Evolutionary conservation across 2,329 filamentous ascomycete species (phyloP), one percentile per base, ranked within the genome.

Genomic region (Fusarium pininemorale): DNA sequence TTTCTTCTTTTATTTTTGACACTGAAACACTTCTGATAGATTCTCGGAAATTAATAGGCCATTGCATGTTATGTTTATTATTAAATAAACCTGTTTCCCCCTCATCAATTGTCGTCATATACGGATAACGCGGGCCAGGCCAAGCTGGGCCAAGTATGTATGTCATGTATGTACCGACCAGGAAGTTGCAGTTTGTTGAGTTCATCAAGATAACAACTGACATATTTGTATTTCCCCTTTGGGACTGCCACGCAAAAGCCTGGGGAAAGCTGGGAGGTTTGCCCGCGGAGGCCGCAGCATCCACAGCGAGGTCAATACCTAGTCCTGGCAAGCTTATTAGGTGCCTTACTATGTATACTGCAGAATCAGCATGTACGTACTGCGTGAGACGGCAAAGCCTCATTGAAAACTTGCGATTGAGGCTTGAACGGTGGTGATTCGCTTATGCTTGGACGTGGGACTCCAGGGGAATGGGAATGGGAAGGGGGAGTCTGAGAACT

Each of bases 111-210:
- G 63, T 74, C 71, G 51, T 68, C 56, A 66, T 72, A 66, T 72
- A 44, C 60, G 65, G 70, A 65, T 66, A 65, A 48, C 42, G 63
- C 62, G 70, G 54, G 44, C 37, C 47, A 47, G 35, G 41, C 48
- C 64, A 69, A 69, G 64, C 42, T 69, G 66, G 41, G 47, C 39
- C 63, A 65, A 65, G 38, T 22, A 47, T 50, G 41, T 48, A 30
- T 39, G 44, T 48, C 47, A 61, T 66, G 56, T 56, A 61, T 63
- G 56, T 59, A 50, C 51, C 39, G 60, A 66, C 63, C 51, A 63
- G 72, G 53, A 69, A 37, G 50, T 50, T 69, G 72, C 69, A 73
- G 72, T 75, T 75, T 75, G 72, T 75, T 75, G 72, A 73, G 72
- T 55, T 66, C 41, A 50, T 57, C 24, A 62, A 59, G 50, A 50